These are phyloP conservation scores for Pseudopithomyces maydicus DNA, from an alignment of 2,329 filamentous ascomycete species.

Conservation along the genomic window DNA sequence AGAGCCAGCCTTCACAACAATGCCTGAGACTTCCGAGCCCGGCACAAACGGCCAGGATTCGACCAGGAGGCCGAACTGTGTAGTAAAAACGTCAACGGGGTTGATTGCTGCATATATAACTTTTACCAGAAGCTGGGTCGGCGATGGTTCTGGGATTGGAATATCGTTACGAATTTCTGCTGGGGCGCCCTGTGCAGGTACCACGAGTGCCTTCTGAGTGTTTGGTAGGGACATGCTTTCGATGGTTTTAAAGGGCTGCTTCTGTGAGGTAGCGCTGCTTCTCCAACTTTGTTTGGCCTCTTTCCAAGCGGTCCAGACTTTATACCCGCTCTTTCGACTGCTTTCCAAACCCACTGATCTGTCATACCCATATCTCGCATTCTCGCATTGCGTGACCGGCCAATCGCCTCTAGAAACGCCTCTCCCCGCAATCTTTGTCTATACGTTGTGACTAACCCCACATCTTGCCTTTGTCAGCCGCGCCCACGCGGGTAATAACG, in stretches of 20 bases:
- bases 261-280: not conserved
- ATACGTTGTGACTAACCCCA: not conserved
- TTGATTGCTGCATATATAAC: conserved; percentile 37
- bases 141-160: conserved; percentile 26
- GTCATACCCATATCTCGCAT: not conserved
- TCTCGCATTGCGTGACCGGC: not conserved
- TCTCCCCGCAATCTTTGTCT: not conserved
- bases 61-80: conserved; percentile 30
- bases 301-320: not conserved
- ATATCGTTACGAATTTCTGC: conserved; percentile 19
- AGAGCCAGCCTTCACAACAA: conserved; percentile 35
- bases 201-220: conserved; percentile 24
- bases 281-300: not conserved
- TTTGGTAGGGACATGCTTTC: not conserved
- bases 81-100: conserved; percentile 37
- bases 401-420: not conserved
- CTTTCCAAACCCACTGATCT: not conserved
- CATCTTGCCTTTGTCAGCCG: not conserved
- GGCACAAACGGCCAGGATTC: conserved; percentile 35
- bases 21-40: conserved; percentile 34
- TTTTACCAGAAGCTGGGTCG: conserved; percentile 39
- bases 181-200: conserved; percentile 14
- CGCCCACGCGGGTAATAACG: not conserved
- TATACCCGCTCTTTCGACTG: not conserved
- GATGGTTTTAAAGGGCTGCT: not conserved